Percentiles rank a stretch among this genome's conserved stretches.
Evolutionary conservation across 305 asterid genomes (phyloP).

Genomic region (Fraxinus nigra): DNA sequence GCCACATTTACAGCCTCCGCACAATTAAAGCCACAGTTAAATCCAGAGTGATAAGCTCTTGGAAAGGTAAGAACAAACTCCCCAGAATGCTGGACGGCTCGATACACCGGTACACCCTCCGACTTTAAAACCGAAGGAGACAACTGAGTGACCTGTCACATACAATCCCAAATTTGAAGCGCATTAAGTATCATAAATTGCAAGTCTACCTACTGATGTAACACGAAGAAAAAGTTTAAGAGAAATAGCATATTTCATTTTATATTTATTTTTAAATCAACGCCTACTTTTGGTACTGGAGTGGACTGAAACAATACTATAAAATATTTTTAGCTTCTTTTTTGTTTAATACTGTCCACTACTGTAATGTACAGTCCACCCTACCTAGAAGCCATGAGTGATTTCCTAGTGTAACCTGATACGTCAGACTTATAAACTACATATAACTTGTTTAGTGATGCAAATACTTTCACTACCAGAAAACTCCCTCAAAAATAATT

Average conservation of each 20-base stretch:
- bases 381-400: neutral
- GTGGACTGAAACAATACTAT: neutral
- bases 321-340: neutral
- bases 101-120: conserved; percentile 84
- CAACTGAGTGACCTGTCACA: conserved; percentile 78
- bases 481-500: neutral
- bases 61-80: conserved; percentile 97
- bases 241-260: neutral
- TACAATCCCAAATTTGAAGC: neutral
- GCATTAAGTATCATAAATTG: neutral
- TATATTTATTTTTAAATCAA: neutral
- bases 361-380: neutral
- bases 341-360: neutral
- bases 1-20: conserved; percentile 99
- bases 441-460: neutral
- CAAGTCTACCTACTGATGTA: neutral
- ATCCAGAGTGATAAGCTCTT: conserved; percentile 95
- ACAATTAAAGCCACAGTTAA: conserved; percentile 91
- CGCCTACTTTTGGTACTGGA: neutral
- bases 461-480: neutral
- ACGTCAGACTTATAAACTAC: neutral
- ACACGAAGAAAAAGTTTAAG: neutral
- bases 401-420: neutral
- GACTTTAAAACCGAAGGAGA: conserved; percentile 76
- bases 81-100: conserved; percentile 73